phyloP scores from a whole-genome alignment of 805 yeast species.

The Candida maesae region DNA sequence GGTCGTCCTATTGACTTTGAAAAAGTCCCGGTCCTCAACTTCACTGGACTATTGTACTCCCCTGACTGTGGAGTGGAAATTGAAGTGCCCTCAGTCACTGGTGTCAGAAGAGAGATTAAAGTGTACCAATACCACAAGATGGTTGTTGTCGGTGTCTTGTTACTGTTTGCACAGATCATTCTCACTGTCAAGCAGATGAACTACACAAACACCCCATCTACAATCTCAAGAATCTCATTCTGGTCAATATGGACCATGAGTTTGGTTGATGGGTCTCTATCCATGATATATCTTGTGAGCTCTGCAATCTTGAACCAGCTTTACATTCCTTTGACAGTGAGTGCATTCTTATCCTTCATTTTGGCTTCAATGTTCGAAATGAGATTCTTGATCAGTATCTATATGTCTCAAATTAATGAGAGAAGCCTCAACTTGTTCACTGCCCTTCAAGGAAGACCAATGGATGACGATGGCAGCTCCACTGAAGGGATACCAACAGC shows the following conservation, averaged over 20 bases:
- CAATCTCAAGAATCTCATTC: conserved; percentile 68
- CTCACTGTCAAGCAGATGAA: conserved; percentile 59
- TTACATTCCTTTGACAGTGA: conserved; percentile 64
- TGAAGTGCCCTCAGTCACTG: conserved; percentile 37
- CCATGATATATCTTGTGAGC: conserved; percentile 57
- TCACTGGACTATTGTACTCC: conserved; percentile 67
- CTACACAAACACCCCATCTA: conserved; percentile 72
- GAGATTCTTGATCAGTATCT: conserved; percentile 65
- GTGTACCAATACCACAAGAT: conserved; percentile 20
- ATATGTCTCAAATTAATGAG: conserved; percentile 69
- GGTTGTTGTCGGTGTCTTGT: conserved; percentile 15
- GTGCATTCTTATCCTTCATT: conserved; percentile 65
- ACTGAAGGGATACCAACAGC: conserved; percentile 18
- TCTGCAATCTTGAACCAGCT: conserved; percentile 52
- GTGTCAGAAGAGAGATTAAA: conserved; percentile 54
- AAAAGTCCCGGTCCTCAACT: conserved; percentile 49
- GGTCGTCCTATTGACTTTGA: conserved; percentile 66
- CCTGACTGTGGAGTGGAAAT: conserved; percentile 82
- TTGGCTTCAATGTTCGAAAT: conserved; percentile 72
- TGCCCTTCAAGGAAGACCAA: conserved; percentile 55
- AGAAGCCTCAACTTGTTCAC: conserved; percentile 63
- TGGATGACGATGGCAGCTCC: conserved; percentile 29
- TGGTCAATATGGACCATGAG: conserved; percentile 63
- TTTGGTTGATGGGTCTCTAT: conserved; percentile 63
- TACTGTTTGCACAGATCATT: conserved; percentile 29